Evolutionary conservation across 768 basidiomycete species (phyloP).

Genomic region (Scleroderma bovista): DNA sequence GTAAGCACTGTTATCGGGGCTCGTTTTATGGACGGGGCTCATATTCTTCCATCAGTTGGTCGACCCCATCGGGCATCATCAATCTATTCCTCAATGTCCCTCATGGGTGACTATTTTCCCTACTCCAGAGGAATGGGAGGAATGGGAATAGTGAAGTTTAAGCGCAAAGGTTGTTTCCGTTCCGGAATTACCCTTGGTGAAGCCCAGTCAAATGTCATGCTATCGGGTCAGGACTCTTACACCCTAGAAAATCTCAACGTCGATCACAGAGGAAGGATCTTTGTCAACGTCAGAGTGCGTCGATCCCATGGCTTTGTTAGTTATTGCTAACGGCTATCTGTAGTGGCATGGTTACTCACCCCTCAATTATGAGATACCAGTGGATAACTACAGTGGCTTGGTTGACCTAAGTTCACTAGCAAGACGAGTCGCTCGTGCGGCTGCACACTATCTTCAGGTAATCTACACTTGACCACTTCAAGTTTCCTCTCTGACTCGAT

Average conservation of each 20-base stretch:
- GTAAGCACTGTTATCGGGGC: too few species aligned
- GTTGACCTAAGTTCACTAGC: conserved; percentile 63
- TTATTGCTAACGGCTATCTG: neutral
- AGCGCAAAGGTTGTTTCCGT: conserved; percentile 61
- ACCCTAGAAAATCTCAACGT: conserved; percentile 59
- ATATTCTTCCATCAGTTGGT: neutral
- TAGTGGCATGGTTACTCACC: conserved; percentile 70
- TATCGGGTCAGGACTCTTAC: conserved; percentile 61
- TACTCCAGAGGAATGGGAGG: conserved; percentile 36
- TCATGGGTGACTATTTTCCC: conserved; percentile 39
- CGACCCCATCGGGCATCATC: conserved; percentile 35
- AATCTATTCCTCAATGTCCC: conserved; percentile 32
- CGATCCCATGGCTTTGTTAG: neutral
- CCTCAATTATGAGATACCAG: conserved; percentile 69
- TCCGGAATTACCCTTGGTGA: conserved; percentile 64
- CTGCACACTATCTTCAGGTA: conserved; percentile 72
- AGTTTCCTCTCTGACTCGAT: conserved; percentile 7
- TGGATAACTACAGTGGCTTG: conserved; percentile 61
- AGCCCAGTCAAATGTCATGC: conserved; percentile 56
- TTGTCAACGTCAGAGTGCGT: conserved; percentile 57
- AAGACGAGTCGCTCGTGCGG: conserved; percentile 63
- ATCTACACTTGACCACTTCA: conserved; percentile 8
- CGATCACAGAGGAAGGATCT: conserved; percentile 53
- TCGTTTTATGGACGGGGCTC: too few species aligned
- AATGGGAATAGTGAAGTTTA: conserved; percentile 64